Base-by-base conservation (phyloP, 306 rosid species). In the Abrus precatorius region DNA sequence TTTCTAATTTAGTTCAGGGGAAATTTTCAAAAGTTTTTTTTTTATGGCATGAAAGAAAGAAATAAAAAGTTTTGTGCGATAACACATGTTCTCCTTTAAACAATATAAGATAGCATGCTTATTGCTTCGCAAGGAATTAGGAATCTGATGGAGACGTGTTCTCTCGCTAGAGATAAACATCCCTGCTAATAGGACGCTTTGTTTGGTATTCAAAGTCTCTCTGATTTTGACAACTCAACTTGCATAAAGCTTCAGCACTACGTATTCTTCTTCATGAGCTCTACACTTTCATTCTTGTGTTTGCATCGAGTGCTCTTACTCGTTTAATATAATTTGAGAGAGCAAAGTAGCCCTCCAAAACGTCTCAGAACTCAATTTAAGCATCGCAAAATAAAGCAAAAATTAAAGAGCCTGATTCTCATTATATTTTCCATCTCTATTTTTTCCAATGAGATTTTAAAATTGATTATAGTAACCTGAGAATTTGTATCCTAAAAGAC, bases 141-240 rank as follows among this genome's bases (percentile, higher is more conserved):
- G 69, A 63, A 63, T 63, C 9, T 20, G 77, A 45, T 50, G 32
- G 85, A 61, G 60, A 75, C 72, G 28, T 61, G 20, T 53, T 67
- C 47, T 70, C 45, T 61, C 20, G 78, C 55, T 38, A 34, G 47
- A 44, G 77, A 70, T 50, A 69, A 74, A 74, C 69, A 14, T 62
- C 44, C 53, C 72, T 32, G 57, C 50, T 7, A 6, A 6, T 80
- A 61, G 29, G 69, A 72, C 36, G 52, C 52, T 64, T 77, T 73
- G 43, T 68, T 80, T 33, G 69, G 71, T 63, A 73, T 72, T 76
- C 13, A 1, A 56, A 66, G 29, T 10, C 69, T 33, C 56, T 40
- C 53, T 44, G 69, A 78, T 78, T 47, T 63, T 56, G 80, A 83
- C 83, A 53, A 13, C 76, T 33, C 47, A 74, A 66, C 85, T 45